Conservation (phyloP, 148 eudicot species). For the Beta vulgaris region DNA sequence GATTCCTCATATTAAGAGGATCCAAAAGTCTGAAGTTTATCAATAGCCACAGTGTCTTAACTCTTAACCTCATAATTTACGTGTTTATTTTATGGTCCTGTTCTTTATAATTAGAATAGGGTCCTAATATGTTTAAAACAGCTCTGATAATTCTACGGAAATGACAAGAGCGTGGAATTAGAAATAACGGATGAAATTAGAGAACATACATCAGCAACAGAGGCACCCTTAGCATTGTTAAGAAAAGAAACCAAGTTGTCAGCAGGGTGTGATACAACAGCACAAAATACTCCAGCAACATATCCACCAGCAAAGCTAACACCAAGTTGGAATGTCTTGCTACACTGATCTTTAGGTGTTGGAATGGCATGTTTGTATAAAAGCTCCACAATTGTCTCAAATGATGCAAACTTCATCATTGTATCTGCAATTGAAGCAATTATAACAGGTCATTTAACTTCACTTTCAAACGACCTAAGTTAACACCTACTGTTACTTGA, state of each 20-base stretch:
- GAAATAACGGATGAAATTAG: not conserved
- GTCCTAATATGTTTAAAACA: no score
- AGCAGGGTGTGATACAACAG: constrained; percentile 68
- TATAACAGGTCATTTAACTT: no score
- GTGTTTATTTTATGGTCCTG: no score
- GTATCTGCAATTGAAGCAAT: constrained; percentile 48
- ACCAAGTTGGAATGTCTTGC: constrained; percentile 59
- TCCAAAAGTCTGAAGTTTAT: no score
- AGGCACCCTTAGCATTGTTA: constrained; percentile 66
- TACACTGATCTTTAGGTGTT: constrained; percentile 59
- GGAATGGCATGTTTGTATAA: constrained; percentile 59
- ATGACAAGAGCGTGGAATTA: not conserved
- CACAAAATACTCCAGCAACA: constrained; percentile 70
- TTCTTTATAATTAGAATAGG: no score
- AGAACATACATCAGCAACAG: constrained; percentile 39
- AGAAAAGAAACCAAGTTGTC: constrained; percentile 74
- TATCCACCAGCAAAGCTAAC: constrained; percentile 75
- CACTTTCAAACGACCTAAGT: no score
- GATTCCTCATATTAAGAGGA: no score
- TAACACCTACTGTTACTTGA: no score
- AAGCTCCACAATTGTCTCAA: constrained; percentile 56
- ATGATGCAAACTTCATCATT: constrained; percentile 81
- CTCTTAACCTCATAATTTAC: no score
- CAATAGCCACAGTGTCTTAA: no score
- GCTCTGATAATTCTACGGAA: not conserved